Evolutionary conservation across 306 rosid species (phyloP), one percentile per base, ranked within the genome.

Genomic region (Canavalia gladiata): DNA sequence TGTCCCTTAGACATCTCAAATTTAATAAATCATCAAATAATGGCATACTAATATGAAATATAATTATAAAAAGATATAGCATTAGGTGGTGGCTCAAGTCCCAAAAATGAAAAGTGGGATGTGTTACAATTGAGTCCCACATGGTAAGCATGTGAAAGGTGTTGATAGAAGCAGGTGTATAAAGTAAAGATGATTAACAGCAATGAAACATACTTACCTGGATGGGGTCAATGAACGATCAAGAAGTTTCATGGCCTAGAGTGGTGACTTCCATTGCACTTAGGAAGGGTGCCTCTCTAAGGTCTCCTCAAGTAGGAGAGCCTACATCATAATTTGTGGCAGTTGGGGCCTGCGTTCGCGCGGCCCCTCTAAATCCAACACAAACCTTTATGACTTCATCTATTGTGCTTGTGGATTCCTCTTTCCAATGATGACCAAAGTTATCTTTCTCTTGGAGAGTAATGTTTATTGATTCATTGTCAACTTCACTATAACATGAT

Each of bases 221-320:
- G 89, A 79, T 88, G 92, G 84, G 91, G 87, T 88, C 86, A 1
- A 88, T 90, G 85, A 85, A 72, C 18, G 88, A 83, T 85, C 92
- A 57, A 0, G 1, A 73, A 86, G 89, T 83, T 76, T 64, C 80
- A 85, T 88, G 86, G 84, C 85, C 87, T 88, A 72, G 89, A 72
- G n/a, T 2, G 34, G 90, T 77, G 85, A 49, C 83, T 64, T 87
- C 76, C 87, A 86, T 86, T 90, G 91, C 91, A 90, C 93, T 4
- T 0, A 0, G 88, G 85, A 86, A 84, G 88, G 88, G 89, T 87
- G 80, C 81, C 39, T 1, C 60, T 28, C 77, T 85, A 88, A 82
- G 89, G 90, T 88, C 90, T 88, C 82, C 76, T 70, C 92, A 25
- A 25, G 86, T 30, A 84, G 79, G 43, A 35, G 87, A 84, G 75